phyloP scores from a whole-genome alignment of 805 yeast species.

The Spathaspora sp. region DNA sequence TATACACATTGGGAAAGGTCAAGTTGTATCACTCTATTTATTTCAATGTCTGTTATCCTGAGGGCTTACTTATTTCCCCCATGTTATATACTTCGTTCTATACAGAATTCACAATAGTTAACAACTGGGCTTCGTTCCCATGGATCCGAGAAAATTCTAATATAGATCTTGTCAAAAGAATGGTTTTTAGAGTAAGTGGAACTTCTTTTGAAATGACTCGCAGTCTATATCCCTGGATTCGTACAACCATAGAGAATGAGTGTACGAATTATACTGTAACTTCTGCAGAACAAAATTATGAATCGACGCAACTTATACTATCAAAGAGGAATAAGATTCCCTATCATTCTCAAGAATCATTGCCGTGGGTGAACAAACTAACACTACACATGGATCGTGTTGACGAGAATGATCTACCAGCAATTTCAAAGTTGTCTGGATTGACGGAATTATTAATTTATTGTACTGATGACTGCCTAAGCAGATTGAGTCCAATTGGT shows the following conservation, averaged over 20 bases:
- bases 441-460: neutral
- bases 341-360: neutral
- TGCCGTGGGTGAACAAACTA: neutral
- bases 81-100: neutral
- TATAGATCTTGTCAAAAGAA: neutral
- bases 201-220: neutral
- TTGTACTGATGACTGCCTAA: neutral
- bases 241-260: neutral
- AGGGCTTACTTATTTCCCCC: neutral
- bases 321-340: neutral
- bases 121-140: neutral
- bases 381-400: neutral
- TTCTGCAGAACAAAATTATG: neutral
- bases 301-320: neutral
- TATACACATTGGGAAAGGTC: neutral
- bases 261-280: neutral
- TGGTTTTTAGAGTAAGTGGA: neutral
- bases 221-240: neutral
- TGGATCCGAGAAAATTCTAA: neutral
- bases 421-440: neutral
- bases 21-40: neutral
- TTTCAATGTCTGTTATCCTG: neutral
- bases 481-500: neutral
- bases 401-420: neutral
- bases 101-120: neutral